phyloP scores from a whole-genome alignment of 2,329 filamentous ascomycete genomes.

The Colletotrichum sp. region DNA sequence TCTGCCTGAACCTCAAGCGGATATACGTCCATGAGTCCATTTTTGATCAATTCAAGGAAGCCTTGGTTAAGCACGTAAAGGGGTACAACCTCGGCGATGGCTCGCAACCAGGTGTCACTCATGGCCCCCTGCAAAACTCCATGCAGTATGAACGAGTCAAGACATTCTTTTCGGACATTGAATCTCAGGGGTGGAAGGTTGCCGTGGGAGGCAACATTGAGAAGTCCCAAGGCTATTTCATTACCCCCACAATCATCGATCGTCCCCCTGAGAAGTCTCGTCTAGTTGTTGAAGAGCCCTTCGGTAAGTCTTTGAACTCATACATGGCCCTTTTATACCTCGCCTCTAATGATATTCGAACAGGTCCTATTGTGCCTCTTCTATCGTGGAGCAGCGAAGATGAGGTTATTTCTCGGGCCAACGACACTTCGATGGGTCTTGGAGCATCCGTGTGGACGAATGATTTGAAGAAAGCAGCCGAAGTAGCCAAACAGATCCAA shows the following conservation, averaged over 20 bases:
- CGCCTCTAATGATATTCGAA: not conserved
- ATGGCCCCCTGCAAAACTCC: constrained; percentile 62
- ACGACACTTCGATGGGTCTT: constrained; percentile 57
- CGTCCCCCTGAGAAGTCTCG: not conserved
- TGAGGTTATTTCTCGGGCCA: constrained; percentile 62
- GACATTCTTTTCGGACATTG: constrained; percentile 7
- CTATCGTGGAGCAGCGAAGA: constrained; percentile 65
- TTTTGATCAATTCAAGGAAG: constrained; percentile 1
- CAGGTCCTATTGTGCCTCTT: constrained; percentile 44
- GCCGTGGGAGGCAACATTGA: constrained; percentile 1
- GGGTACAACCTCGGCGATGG: not conserved
- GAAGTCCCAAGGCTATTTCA: not conserved
- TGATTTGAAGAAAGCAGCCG: constrained; percentile 55
- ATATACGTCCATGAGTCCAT: constrained; percentile 14
- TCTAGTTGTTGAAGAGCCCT: not conserved
- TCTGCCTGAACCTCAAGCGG: constrained; percentile 27
- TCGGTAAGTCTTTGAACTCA: not conserved
- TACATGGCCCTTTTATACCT: not conserved
- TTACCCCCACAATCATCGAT: not conserved
- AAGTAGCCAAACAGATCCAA: constrained; percentile 41
- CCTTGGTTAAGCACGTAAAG: constrained; percentile 26
- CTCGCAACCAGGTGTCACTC: not conserved
- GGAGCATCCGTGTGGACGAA: constrained; percentile 63
- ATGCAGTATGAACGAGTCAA: constrained; percentile 55
- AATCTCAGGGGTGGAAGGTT: constrained; percentile 11